These are phyloP conservation scores for Cyberlindnera nakhonratchasimensis DNA, from an alignment of 805 yeast genomes.

Conservation along the genomic window DNA sequence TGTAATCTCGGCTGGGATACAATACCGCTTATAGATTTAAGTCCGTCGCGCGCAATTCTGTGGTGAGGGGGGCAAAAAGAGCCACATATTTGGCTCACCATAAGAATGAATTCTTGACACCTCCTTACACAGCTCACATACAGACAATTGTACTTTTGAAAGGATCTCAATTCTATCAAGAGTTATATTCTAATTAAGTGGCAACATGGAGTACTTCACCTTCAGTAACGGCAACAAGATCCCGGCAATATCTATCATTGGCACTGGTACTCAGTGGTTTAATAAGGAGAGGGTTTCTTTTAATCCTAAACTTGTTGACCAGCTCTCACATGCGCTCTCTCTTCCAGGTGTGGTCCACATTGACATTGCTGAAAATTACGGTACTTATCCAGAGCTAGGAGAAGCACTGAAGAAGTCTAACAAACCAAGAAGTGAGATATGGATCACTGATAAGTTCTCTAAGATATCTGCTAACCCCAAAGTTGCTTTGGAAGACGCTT, in stretches of 20 bases:
- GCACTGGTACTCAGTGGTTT: constrained; percentile 61
- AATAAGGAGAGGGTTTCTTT: constrained; percentile 29
- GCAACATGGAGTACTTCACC: constrained; percentile 21
- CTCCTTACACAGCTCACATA: too few relatives aligned
- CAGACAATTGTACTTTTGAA: too few relatives aligned
- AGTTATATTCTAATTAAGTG: too few relatives aligned
- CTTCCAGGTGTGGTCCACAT: constrained; percentile 51
- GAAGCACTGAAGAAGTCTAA: constrained; percentile 40
- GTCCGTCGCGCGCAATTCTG: too few relatives aligned
- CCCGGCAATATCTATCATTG: constrained; percentile 49
- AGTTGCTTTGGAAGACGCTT: constrained; percentile 37
- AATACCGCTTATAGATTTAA: too few relatives aligned
- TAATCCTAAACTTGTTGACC: constrained; percentile 32
- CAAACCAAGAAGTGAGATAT: constrained; percentile 47
- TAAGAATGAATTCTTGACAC: too few relatives aligned
- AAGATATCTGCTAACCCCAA: constrained; percentile 36
- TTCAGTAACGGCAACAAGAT: constrained; percentile 37
- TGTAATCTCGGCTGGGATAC: too few relatives aligned
- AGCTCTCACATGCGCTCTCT: constrained; percentile 31
- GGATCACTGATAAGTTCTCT: constrained; percentile 52
- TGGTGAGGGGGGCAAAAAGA: too few relatives aligned
- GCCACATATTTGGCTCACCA: too few relatives aligned
- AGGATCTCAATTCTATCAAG: too few relatives aligned
- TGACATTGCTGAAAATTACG: constrained; percentile 57
- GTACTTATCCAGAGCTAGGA: constrained; percentile 52